These are phyloP conservation scores for Cokeromyces recurvatus DNA, from an alignment of 371 early-diverging fungal genomes.

Conservation along the genomic window DNA sequence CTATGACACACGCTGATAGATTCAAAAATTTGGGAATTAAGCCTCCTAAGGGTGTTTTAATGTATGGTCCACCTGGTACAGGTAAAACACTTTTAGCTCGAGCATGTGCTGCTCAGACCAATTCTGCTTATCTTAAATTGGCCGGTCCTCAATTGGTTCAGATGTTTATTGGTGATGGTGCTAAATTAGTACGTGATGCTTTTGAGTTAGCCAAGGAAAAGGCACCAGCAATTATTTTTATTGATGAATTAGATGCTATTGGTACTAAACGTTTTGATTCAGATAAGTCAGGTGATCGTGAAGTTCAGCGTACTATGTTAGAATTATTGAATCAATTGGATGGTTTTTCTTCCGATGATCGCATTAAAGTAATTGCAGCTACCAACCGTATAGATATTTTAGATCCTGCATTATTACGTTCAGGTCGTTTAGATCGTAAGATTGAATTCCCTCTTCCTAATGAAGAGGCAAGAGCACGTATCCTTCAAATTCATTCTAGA, in stretches of 20 bases:
- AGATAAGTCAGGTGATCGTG: conserved; percentile 98
- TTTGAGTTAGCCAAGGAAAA: conserved; percentile 99
- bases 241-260: conserved; percentile 99
- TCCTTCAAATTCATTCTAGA: conserved; percentile 99
- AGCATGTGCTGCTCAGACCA: conserved; percentile 97
- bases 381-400: conserved; percentile 99
- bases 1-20: conserved; percentile 96
- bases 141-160: conserved; percentile 98
- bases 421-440: conserved; percentile 99
- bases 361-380: conserved; percentile 99
- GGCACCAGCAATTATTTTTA: conserved; percentile 99
- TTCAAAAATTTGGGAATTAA: conserved; percentile 96
- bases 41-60: conserved; percentile 97
- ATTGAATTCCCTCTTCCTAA: conserved; percentile 99
- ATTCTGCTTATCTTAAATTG: conserved; percentile 94
- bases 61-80: conserved; percentile 99
- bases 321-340: conserved; percentile 99
- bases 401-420: conserved; percentile 98
- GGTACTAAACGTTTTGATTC: conserved; percentile 99
- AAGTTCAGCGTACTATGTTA: conserved; percentile 99
- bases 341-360: conserved; percentile 95
- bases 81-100: conserved; percentile 97
- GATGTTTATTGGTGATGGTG: conserved; percentile 99
- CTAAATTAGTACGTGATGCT: conserved; percentile 98
- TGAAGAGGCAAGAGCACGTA: conserved; percentile 97